Conservation (phyloP, 495 filamentous ascomycete genomes). For the Annulohypoxylon moriforme region DNA sequence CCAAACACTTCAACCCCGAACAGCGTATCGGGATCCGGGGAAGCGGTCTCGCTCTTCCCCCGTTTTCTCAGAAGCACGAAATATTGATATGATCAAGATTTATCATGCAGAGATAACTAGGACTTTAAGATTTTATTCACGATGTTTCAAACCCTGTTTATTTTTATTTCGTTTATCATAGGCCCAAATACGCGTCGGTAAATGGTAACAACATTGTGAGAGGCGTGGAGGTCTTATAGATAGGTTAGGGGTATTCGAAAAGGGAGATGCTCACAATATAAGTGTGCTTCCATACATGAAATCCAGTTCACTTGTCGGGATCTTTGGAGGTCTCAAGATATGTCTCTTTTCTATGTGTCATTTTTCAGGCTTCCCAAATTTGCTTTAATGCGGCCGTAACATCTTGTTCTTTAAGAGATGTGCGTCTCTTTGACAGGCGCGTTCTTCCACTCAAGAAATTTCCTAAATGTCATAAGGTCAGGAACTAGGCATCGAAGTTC, state of each 20-base stretch:
- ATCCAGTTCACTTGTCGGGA: too few relatives aligned
- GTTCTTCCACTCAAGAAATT: too few relatives aligned
- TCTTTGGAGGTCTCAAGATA: too few relatives aligned
- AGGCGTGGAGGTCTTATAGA: neutral
- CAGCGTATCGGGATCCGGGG: neutral
- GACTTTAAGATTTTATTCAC: neutral
- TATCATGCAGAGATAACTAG: neutral
- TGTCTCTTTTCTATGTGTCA: too few relatives aligned
- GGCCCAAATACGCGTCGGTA: neutral
- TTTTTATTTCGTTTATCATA: neutral
- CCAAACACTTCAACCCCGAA: conserved; percentile 2
- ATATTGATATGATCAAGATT: neutral
- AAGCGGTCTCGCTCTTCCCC: conserved; percentile 1
- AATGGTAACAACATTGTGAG: neutral
- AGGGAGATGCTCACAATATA: too few relatives aligned
- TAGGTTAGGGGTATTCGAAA: neutral
- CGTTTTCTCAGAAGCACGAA: neutral
- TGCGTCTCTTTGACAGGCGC: too few relatives aligned
- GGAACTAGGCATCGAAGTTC: too few relatives aligned
- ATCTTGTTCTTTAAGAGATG: too few relatives aligned
- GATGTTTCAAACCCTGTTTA: neutral
- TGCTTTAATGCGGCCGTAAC: too few relatives aligned
- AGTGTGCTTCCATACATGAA: too few relatives aligned
- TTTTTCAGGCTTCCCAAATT: too few relatives aligned
- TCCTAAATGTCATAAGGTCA: too few relatives aligned